Conservation (phyloP, 1,139 yeast genomes). For the Taphrina populina region DNA sequence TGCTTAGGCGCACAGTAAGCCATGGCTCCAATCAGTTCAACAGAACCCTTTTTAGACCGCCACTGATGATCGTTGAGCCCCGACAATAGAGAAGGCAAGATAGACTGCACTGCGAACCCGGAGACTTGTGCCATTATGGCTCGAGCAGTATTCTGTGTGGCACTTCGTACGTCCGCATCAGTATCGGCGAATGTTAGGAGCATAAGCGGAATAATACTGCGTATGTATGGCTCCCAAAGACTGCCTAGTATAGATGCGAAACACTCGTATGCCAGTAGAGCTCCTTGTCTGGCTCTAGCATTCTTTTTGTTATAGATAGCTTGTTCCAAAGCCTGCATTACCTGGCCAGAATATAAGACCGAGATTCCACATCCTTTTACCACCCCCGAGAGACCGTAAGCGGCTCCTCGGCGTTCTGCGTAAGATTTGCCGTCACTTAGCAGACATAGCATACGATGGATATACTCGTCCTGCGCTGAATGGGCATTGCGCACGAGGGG, state of each 20-base stretch:
- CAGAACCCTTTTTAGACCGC: constrained; percentile 97
- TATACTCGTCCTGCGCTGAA: constrained; percentile 52
- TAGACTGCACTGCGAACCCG: constrained; percentile 82
- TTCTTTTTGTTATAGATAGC: constrained; percentile 87
- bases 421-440: constrained; percentile 55
- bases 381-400: constrained; percentile 91
- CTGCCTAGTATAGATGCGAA: constrained; percentile 72
- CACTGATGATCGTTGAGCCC: constrained; percentile 87
- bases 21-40: constrained; percentile 93
- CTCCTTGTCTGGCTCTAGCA: constrained; percentile 77
- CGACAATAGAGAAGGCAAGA: constrained; percentile 85
- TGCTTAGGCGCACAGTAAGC: constrained; percentile 96
- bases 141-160: constrained; percentile 84
- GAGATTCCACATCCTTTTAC: constrained; percentile 86
- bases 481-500: constrained; percentile 65
- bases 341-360: constrained; percentile 69
- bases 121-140: constrained; percentile 89
- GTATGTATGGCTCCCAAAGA: constrained; percentile 87
- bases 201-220: constrained; percentile 79
- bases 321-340: constrained; percentile 71
- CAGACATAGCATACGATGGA: constrained; percentile 60
- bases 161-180: constrained; percentile 78
- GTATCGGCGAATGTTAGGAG: constrained; percentile 81
- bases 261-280: constrained; percentile 81
- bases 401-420: constrained; percentile 82